A percentile compares a stretch with the other conserved stretches of the same genome.
Evolutionary conservation across 164 flowering plant genomes (phyloP).

Genomic region (Annona cherimola): DNA sequence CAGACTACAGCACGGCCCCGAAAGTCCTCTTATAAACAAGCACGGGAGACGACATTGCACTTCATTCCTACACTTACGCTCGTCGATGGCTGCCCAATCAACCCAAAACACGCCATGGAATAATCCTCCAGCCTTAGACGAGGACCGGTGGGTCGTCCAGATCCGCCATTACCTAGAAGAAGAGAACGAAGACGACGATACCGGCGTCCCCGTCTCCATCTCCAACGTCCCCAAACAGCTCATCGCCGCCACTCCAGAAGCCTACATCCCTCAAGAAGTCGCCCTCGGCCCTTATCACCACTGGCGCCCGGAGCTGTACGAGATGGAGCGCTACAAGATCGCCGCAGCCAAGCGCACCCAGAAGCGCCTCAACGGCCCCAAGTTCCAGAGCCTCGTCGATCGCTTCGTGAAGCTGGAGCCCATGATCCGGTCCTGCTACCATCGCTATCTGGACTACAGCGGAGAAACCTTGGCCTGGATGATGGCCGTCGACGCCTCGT

Average conservation of each 20-base stretch:
- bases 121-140: not conserved
- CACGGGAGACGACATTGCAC: too few relatives aligned
- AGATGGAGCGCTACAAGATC: slow-evolving; percentile 14
- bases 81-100: not conserved
- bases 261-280: slow-evolving; percentile 12
- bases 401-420: slow-evolving; percentile 15
- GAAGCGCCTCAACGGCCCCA: slow-evolving; percentile 7
- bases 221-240: slow-evolving; percentile 9
- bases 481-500: slow-evolving; percentile 26
- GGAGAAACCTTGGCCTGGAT: slow-evolving; percentile 28
- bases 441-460: slow-evolving; percentile 21
- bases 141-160: slow-evolving; percentile 9
- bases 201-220: slow-evolving; percentile 3
- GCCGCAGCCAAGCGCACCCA: slow-evolving; percentile 5
- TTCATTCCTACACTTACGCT: too few relatives aligned
- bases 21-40: too few relatives aligned
- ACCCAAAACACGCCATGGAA: not conserved
- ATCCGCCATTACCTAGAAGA: slow-evolving; percentile 4
- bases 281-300: slow-evolving; percentile 14
- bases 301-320: slow-evolving; percentile 12
- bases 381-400: slow-evolving; percentile 16
- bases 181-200: not conserved
- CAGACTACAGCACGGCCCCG: too few relatives aligned
- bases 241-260: slow-evolving; percentile 4
- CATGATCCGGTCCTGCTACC: slow-evolving; percentile 20